phyloP scores from a whole-genome alignment of 192 early-diverging fungal genomes.

The Podila minutissima region DNA sequence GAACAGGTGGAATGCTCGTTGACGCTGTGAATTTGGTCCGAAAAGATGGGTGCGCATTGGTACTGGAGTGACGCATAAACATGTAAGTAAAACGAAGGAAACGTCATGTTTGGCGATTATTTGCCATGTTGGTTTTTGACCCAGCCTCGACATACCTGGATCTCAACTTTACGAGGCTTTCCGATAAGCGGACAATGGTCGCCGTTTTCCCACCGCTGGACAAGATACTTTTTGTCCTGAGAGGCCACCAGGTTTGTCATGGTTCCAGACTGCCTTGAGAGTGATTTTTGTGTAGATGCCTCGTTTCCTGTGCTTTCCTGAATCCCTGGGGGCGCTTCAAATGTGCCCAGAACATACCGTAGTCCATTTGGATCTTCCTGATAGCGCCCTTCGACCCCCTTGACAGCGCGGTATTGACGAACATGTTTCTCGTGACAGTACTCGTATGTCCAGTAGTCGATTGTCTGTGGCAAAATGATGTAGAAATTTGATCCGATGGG shows the following conservation, averaged over 20 bases:
- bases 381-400: constrained; percentile 46
- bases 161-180: constrained; percentile 72
- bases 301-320: constrained; percentile 10
- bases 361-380: constrained; percentile 25
- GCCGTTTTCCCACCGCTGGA: constrained; percentile 79
- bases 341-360: constrained; percentile 33
- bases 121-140: neutral
- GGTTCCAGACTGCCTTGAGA: constrained; percentile 1
- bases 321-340: constrained; percentile 30
- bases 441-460: constrained; percentile 84
- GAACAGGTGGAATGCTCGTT: constrained; percentile 75
- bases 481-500: neutral
- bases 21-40: constrained; percentile 71
- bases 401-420: constrained; percentile 45
- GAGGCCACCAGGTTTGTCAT: constrained; percentile 49
- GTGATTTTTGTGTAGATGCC: constrained; percentile 10
- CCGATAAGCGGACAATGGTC: constrained; percentile 80
- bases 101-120: neutral
- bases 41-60: constrained; percentile 73
- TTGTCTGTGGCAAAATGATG: constrained; percentile 5
- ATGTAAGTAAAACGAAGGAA: neutral
- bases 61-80: constrained; percentile 57
- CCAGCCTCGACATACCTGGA: constrained; percentile 62
- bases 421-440: constrained; percentile 75
- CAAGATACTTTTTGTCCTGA: constrained; percentile 68